phyloP scores from a whole-genome alignment of 768 basidiomycete species.

The Mycena alexandri region DNA sequence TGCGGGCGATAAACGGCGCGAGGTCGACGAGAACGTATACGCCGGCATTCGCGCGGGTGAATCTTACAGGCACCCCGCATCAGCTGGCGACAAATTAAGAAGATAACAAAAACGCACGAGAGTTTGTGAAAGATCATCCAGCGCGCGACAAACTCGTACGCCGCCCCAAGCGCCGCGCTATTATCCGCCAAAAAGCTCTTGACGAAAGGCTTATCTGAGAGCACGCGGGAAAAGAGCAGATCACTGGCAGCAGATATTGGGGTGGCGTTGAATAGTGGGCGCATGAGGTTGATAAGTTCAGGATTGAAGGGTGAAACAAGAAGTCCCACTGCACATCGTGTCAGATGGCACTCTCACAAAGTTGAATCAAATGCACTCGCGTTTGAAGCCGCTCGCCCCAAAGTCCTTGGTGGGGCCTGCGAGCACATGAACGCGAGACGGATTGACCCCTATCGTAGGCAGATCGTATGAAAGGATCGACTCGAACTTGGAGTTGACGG shows the following conservation, averaged over 20 bases:
- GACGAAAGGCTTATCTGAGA: conserved; percentile 38
- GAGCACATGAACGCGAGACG: conserved; percentile 43
- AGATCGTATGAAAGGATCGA: conserved; percentile 43
- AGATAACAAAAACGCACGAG: conserved; percentile 8
- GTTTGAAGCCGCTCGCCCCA: conserved; percentile 44
- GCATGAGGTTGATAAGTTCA: conserved; percentile 35
- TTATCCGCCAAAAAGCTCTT: conserved; percentile 39
- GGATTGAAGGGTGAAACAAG: conserved; percentile 37
- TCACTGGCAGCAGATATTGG: conserved; percentile 41
- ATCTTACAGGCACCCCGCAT: conserved; percentile 2
- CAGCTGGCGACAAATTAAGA: too few relatives aligned
- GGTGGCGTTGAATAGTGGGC: conserved; percentile 38
- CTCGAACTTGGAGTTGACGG: conserved; percentile 33
- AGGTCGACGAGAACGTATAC: conserved; percentile 33
- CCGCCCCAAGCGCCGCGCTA: conserved; percentile 27
- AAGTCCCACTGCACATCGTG: conserved; percentile 34
- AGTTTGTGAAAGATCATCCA: conserved; percentile 43
- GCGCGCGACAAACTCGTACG: conserved; percentile 41
- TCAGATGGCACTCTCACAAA: not conserved
- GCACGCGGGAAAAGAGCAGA: conserved; percentile 41
- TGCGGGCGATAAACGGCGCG: conserved; percentile 32
- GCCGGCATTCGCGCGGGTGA: conserved; percentile 33
- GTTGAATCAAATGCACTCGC: not conserved
- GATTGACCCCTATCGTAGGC: conserved; percentile 36
- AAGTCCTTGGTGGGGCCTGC: conserved; percentile 50